A percentile compares a stretch with the other conserved stretches of the same genome.
These are phyloP conservation scores for Fraxinus dipetala DNA, from an alignment of 305 asterid genomes.

Conservation along the genomic window DNA sequence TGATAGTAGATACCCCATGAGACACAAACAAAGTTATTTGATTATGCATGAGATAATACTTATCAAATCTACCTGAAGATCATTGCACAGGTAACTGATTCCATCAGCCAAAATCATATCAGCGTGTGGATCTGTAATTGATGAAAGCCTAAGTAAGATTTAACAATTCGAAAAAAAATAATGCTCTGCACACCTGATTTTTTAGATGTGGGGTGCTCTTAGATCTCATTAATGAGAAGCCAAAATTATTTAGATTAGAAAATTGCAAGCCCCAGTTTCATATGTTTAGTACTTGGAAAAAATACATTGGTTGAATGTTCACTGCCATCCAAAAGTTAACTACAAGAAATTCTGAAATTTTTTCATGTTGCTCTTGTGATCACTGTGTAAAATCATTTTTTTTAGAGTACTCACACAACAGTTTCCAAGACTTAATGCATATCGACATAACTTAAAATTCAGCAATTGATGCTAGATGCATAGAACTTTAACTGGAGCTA, in stretches of 20 bases:
- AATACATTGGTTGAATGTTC: constrained; percentile 1
- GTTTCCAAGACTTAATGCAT: not conserved
- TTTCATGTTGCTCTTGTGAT: not conserved
- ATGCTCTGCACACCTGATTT: not conserved
- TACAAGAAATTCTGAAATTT: not conserved
- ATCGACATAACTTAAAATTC: not conserved
- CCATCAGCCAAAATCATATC: constrained; percentile 98
- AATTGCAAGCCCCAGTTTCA: not conserved
- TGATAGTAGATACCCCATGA: constrained; percentile 3
- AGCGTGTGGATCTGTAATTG: constrained; percentile 66
- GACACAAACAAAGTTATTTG: constrained; percentile 5
- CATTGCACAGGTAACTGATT: constrained; percentile 76
- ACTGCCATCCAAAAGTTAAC: not conserved
- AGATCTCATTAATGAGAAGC: not conserved
- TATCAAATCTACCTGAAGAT: constrained; percentile 68
- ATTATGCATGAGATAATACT: not conserved
- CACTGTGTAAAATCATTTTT: not conserved
- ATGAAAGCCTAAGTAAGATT: constrained; percentile 25
- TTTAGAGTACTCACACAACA: not conserved
- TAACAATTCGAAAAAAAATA: constrained; percentile 19
- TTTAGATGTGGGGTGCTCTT: not conserved
- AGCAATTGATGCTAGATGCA: not conserved
- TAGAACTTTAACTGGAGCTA: not conserved
- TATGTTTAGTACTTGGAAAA: constrained; percentile 3
- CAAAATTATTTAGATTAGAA: not conserved